These are phyloP conservation scores for Pyrus hybrid DNA, from an alignment of 331 rosid species.

Conservation along the genomic window DNA sequence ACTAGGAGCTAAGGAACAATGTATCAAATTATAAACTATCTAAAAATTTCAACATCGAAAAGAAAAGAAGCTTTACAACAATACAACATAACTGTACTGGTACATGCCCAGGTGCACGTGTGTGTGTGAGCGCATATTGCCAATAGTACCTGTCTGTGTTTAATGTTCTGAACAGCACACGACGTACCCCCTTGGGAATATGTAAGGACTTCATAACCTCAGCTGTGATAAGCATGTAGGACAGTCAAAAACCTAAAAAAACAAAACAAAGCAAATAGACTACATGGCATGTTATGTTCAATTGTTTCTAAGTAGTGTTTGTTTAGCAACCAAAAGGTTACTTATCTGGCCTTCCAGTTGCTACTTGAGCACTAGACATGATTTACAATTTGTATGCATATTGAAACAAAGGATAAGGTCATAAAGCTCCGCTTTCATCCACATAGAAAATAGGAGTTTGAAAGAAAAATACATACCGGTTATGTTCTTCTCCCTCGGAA, in stretches of 20 bases:
- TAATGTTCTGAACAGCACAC: slow-evolving; percentile 65
- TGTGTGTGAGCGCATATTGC: background rate
- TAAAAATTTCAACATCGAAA: background rate
- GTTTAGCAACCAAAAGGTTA: background rate
- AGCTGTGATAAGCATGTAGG: slow-evolving; percentile 29
- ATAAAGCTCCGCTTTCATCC: background rate
- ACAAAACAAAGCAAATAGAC: background rate
- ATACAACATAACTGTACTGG: background rate
- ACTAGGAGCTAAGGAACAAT: background rate
- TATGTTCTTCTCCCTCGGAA: slow-evolving; percentile 73
- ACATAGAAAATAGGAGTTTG: background rate
- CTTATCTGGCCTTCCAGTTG: background rate
- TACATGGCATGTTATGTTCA: background rate
- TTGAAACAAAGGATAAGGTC: background rate
- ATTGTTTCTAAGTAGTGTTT: background rate
- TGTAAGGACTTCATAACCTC: slow-evolving; percentile 78
- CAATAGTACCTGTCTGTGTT: slow-evolving; percentile 68
- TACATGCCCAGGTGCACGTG: background rate
- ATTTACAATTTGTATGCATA: background rate
- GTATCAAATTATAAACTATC: background rate
- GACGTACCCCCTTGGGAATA: slow-evolving; percentile 68
- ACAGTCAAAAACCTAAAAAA: background rate
- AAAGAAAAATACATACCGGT: slow-evolving; percentile 45
- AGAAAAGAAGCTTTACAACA: background rate
- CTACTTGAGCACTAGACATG: background rate